phyloP scores from a whole-genome alignment of 345 rosid species.

The Citropsis articulata region DNA sequence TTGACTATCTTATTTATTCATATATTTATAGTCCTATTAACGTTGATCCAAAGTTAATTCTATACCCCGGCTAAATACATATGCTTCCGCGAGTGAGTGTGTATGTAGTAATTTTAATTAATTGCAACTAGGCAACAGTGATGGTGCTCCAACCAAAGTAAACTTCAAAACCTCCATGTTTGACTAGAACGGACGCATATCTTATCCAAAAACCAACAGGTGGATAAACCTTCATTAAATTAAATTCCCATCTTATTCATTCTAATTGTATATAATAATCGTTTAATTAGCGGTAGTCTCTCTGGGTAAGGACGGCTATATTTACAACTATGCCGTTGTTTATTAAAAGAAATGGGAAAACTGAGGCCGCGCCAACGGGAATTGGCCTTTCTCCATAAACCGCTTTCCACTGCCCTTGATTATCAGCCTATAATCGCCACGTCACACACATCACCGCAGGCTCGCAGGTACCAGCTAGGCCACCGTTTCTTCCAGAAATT shows the following conservation, averaged over 20 bases:
- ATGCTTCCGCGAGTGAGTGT: no score
- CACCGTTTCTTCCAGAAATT: neutral
- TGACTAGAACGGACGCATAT: neutral
- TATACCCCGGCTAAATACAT: no score
- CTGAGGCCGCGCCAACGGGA: constrained; percentile 16
- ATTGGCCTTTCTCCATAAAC: neutral
- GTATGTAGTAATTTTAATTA: no score
- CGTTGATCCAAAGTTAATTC: neutral
- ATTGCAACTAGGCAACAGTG: no score
- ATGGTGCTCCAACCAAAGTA: neutral
- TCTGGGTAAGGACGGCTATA: neutral
- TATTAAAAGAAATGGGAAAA: neutral
- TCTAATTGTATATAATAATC: neutral
- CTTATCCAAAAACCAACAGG: neutral
- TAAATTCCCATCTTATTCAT: neutral
- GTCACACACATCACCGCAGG: neutral
- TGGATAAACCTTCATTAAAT: neutral
- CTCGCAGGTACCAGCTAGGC: no score
- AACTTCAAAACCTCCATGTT: neutral
- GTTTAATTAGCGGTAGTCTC: neutral
- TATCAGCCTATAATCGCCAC: neutral
- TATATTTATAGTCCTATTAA: neutral
- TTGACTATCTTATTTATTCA: neutral
- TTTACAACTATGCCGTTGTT: neutral
- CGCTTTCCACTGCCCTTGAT: neutral